Evolutionary conservation across 441 rosid species (phyloP).

Genomic region (Pelargonium fulgidum): DNA sequence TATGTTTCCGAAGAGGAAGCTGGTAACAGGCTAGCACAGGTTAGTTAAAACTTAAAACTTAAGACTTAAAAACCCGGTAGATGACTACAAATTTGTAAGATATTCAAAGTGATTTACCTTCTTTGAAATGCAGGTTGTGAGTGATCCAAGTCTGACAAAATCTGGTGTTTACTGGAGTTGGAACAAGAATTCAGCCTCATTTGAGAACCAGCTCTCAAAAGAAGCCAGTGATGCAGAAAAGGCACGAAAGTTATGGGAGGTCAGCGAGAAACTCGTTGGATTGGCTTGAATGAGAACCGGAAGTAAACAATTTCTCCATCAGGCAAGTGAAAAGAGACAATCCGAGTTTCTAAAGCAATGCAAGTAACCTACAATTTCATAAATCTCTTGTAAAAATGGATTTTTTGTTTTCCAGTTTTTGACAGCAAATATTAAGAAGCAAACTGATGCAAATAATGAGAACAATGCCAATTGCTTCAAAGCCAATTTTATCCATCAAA

Average conservation of each 20-base stretch:
- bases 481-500: background rate
- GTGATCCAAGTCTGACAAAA: constrained; percentile 68
- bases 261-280: constrained; percentile 83
- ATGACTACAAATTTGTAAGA: background rate
- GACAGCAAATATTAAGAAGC: background rate
- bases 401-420: background rate
- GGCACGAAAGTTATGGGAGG: constrained; percentile 75
- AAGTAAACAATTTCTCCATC: background rate
- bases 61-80: background rate
- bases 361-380: background rate
- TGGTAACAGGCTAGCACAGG: constrained; percentile 88
- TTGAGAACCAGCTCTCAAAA: constrained; percentile 70
- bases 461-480: background rate
- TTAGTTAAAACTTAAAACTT: constrained; percentile 1
- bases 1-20: constrained; percentile 86
- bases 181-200: constrained; percentile 79
- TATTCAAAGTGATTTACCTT: background rate
- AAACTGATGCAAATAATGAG: background rate
- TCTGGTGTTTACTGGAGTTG: constrained; percentile 96
- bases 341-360: background rate
- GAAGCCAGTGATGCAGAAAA: constrained; percentile 84
- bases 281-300: constrained; percentile 34
- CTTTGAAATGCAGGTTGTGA: constrained; percentile 43
- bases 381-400: background rate
- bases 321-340: background rate